A percentile compares a stretch with the other conserved stretches of the same genome.
Evolutionary conservation across 1,284 basidiomycete genomes (phyloP).

Genomic region (Mycosarcoma mackinlayi): DNA sequence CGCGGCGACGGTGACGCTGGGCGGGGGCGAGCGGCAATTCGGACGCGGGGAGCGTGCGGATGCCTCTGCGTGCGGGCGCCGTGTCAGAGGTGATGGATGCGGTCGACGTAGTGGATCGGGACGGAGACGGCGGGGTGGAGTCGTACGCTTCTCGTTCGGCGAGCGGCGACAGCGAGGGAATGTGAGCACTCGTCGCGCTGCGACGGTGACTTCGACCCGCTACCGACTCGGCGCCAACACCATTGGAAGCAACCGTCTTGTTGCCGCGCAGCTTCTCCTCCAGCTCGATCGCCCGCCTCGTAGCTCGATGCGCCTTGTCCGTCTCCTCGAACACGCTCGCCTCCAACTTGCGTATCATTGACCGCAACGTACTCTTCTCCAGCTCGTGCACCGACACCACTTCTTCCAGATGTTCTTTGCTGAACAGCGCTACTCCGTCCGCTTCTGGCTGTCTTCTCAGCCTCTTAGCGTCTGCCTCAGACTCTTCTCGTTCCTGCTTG

Average conservation of each 20-base stretch:
- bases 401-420: slow-evolving; percentile 45
- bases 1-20: slow-evolving; percentile 36
- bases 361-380: slow-evolving; percentile 45
- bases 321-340: slow-evolving; percentile 54
- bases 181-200: slow-evolving; percentile 33
- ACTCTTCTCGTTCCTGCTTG: slow-evolving; percentile 6
- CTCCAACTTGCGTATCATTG: slow-evolving; percentile 56
- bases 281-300: slow-evolving; percentile 43
- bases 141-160: slow-evolving; percentile 35
- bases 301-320: slow-evolving; percentile 49
- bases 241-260: not conserved
- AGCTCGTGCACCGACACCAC: slow-evolving; percentile 50
- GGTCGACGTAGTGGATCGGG: not conserved
- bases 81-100: not conserved
- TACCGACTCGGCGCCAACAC: not conserved
- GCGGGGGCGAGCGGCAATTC: slow-evolving; percentile 38
- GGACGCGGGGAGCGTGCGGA: slow-evolving; percentile 32
- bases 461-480: not conserved
- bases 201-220: slow-evolving; percentile 20
- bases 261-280: slow-evolving; percentile 31
- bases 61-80: slow-evolving; percentile 22
- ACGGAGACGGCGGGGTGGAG: not conserved
- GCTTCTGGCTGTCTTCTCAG: not conserved
- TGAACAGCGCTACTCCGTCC: slow-evolving; percentile 21
- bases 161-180: slow-evolving; percentile 41